Base-by-base conservation (phyloP, 768 basidiomycete genomes). In the Phylloporus arenicola region DNA sequence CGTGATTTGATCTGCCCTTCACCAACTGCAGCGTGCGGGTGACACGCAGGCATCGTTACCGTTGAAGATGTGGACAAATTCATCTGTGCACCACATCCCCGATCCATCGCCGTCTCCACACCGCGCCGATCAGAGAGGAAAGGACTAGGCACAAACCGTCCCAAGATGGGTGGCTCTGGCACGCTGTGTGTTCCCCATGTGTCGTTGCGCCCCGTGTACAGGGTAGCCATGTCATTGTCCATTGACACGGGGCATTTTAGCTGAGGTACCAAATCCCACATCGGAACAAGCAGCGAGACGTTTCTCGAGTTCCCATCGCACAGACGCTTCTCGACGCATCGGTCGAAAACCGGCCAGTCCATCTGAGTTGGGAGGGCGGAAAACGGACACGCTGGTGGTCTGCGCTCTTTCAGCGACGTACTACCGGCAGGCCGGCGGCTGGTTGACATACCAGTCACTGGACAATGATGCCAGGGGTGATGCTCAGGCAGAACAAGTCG, bases 371-470 rank as follows among this genome's bases (percentile, higher is more conserved):
- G 11, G 37, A 38, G 37, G 11, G 37, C 37, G 10, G 37, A 20
- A 38, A 20, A 20, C 3, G 19, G 11, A 38, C 37, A 38, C 10
- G 19, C 37, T 38, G 12, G 37, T 19, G 12, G 12, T 20, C 37
- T 13, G 8, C 46, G 35, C 12, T 47, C 51, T 9, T 53, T 54
- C 42, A 34, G 44, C n/a, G 33, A 39, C 6, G 42, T 49, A 10
- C 27, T 2, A 2, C 47, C 50, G 33, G 48, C 55, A 10, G 12
- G 1, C 47, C 50, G 33, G 48, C 55, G 29, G 12, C 12, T 4
- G 12, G 11, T 30, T 12, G 29, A 12, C 11, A 30, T n/a, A 47
- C 51, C 6, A 49, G 39, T 27, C 1, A 9, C 22, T 49, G 51
- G 31, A 13, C 11, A n/a, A 41, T 14, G 22, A 41, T 41, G 39